phyloP scores from a whole-genome alignment of 768 basidiomycete species.

The Leccinum aurantiacum region DNA sequence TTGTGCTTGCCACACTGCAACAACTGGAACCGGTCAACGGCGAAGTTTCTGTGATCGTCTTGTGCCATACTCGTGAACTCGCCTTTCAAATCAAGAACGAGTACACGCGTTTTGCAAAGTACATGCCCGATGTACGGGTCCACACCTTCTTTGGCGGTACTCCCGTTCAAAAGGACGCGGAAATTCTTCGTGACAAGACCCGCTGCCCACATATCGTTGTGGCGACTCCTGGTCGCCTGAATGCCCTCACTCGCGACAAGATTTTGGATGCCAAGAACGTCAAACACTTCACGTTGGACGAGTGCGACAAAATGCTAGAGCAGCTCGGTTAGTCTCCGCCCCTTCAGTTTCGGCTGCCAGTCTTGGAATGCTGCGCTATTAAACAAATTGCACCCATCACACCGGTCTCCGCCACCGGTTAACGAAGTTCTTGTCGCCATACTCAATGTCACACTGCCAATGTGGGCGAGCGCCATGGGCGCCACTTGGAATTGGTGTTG shows the following conservation, averaged over 20 bases:
- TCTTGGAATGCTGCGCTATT: slow-evolving; percentile 43
- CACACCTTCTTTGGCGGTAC: slow-evolving; percentile 98
- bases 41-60: slow-evolving; percentile 95
- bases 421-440: slow-evolving; percentile 39
- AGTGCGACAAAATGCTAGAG: slow-evolving; percentile 99
- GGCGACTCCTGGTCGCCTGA: slow-evolving; percentile 95
- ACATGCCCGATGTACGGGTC: slow-evolving; percentile 98
- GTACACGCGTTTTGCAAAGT: slow-evolving; percentile 98
- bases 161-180: slow-evolving; percentile 90
- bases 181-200: slow-evolving; percentile 89
- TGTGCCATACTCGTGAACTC: slow-evolving; percentile 98
- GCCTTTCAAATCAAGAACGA: slow-evolving; percentile 99
- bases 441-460: slow-evolving; percentile 39
- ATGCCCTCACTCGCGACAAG: slow-evolving; percentile 95
- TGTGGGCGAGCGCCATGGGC: slow-evolving; percentile 25
- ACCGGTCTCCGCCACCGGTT: slow-evolving; percentile 34
- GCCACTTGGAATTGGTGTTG: slow-evolving; percentile 40
- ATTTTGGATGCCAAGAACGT: slow-evolving; percentile 92
- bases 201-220: slow-evolving; percentile 99
- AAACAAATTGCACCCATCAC: slow-evolving; percentile 45
- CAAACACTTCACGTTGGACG: slow-evolving; percentile 99
- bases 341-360: slow-evolving; percentile 68
- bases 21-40: slow-evolving; percentile 98
- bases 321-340: slow-evolving; percentile 95
- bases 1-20: slow-evolving; percentile 96